A percentile compares a stretch with the other conserved stretches of the same genome.
These are phyloP conservation scores for Phlebopus sp. DNA, from an alignment of 1,284 basidiomycete genomes.

Conservation along the genomic window DNA sequence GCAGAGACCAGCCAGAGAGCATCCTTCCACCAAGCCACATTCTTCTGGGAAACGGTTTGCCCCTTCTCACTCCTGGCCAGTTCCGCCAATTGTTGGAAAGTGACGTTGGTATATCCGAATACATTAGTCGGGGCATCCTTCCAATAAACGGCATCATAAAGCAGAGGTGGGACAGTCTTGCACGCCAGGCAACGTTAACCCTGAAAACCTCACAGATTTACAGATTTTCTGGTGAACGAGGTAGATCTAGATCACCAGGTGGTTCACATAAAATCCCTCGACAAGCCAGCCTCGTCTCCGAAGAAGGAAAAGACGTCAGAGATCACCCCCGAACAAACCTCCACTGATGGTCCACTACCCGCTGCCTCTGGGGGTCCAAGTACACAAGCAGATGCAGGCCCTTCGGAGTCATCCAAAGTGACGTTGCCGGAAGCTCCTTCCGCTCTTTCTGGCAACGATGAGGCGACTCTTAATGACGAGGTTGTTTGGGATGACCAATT, in stretches of 20 bases:
- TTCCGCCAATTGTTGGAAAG: slow-evolving; percentile 65
- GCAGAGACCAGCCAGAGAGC: slow-evolving; percentile 33
- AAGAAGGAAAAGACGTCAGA: slow-evolving; percentile 32
- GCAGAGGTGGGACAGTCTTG: slow-evolving; percentile 63
- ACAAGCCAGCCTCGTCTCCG: slow-evolving; percentile 56
- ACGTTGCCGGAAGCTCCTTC: slow-evolving; percentile 1
- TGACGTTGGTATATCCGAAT: slow-evolving; percentile 91
- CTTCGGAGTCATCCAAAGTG: slow-evolving; percentile 8
- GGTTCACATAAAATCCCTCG: slow-evolving; percentile 75
- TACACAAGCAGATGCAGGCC: background rate
- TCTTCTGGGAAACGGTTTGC: slow-evolving; percentile 55
- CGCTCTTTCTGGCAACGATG: slow-evolving; percentile 2
- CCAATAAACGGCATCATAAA: slow-evolving; percentile 91
- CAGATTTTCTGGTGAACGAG: slow-evolving; percentile 92
- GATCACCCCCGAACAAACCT: slow-evolving; percentile 6
- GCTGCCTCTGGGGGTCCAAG: slow-evolving; percentile 6
- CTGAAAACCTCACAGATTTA: slow-evolving; percentile 60
- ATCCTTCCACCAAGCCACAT: slow-evolving; percentile 72
- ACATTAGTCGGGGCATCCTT: slow-evolving; percentile 69
- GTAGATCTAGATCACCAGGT: slow-evolving; percentile 78
- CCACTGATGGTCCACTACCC: slow-evolving; percentile 4
- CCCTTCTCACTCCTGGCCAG: slow-evolving; percentile 46
- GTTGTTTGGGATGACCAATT: slow-evolving; percentile 64
- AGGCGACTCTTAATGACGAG: slow-evolving; percentile 26
- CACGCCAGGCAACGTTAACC: slow-evolving; percentile 6